Conservation (phyloP, 78 protist species). For the Dictyostelium citrinum region DNA sequence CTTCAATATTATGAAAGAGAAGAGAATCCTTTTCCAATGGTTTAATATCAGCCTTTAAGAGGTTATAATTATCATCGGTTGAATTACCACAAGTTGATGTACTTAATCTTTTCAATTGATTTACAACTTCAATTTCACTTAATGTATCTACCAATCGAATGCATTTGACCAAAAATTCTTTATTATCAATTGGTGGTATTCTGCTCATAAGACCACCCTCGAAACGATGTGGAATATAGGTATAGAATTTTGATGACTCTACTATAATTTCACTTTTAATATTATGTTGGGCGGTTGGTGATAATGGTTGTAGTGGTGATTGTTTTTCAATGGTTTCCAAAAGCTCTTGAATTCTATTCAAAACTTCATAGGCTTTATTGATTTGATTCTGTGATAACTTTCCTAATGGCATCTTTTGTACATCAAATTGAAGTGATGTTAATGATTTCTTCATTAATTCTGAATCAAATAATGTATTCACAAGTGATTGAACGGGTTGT, state of each 20-base stretch:
- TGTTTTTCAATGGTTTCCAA: neutral
- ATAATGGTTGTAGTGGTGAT: neutral
- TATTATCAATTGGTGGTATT: conserved; percentile 49
- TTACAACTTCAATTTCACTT: conserved; percentile 83
- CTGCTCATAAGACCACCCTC: neutral
- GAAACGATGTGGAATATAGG: conserved; percentile 79
- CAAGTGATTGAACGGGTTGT: conserved; percentile 9
- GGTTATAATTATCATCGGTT: neutral
- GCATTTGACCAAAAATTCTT: conserved; percentile 47
- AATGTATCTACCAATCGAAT: conserved; percentile 76
- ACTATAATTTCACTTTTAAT: conserved; percentile 12
- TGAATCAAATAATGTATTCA: conserved; percentile 64
- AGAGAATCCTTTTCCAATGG: neutral
- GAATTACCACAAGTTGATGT: conserved; percentile 32
- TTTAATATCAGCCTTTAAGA: neutral
- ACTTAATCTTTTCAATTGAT: conserved; percentile 24
- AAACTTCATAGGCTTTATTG: conserved; percentile 50
- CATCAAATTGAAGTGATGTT: conserved; percentile 43
- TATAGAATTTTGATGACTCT: conserved; percentile 36
- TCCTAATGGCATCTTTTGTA: conserved; percentile 88
- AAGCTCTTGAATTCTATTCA: conserved; percentile 76
- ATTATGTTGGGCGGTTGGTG: neutral
- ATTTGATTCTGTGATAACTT: conserved; percentile 83
- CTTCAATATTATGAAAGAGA: neutral
- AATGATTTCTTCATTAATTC: conserved; percentile 56